Conservation (phyloP, 2,329 filamentous ascomycete genomes). For the Neofusicoccum cordaticola region DNA sequence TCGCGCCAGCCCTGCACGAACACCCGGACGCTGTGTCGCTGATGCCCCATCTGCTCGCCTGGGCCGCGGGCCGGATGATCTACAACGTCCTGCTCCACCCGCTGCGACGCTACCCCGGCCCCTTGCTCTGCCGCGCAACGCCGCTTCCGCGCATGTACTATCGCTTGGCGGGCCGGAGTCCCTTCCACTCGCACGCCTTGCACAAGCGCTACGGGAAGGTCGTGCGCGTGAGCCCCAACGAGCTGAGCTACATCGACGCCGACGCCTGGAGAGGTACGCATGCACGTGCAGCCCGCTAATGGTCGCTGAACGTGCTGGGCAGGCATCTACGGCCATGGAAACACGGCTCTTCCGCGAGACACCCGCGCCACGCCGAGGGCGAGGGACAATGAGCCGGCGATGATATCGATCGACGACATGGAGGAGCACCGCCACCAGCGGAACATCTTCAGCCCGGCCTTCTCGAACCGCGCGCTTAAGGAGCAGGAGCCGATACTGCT, state of each 20-base stretch:
- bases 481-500: slow-evolving; percentile 41
- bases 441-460: slow-evolving; percentile 39
- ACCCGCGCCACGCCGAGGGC: slow-evolving; percentile 18
- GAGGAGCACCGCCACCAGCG: slow-evolving; percentile 40
- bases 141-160: slow-evolving; percentile 32
- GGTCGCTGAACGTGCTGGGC: background rate
- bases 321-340: slow-evolving; percentile 40
- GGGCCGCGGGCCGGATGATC: background rate
- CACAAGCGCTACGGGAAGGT: slow-evolving; percentile 44
- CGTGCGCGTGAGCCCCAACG: slow-evolving; percentile 41
- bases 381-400: slow-evolving; percentile 27
- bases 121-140: slow-evolving; percentile 33
- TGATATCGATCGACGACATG: slow-evolving; percentile 37
- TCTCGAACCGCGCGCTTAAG: slow-evolving; percentile 38
- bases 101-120: slow-evolving; percentile 14
- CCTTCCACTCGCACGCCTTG: slow-evolving; percentile 27
- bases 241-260: slow-evolving; percentile 21
- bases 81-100: slow-evolving; percentile 16
- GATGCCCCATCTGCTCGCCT: background rate
- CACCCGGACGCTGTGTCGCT: too few relatives aligned
- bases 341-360: slow-evolving; percentile 23
- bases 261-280: slow-evolving; percentile 20
- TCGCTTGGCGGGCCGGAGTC: slow-evolving; percentile 27
- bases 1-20: too few relatives aligned
- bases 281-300: background rate